Evolutionary conservation across 306 rosid species (phyloP).

Genomic region (Dicorynia guianensis): DNA sequence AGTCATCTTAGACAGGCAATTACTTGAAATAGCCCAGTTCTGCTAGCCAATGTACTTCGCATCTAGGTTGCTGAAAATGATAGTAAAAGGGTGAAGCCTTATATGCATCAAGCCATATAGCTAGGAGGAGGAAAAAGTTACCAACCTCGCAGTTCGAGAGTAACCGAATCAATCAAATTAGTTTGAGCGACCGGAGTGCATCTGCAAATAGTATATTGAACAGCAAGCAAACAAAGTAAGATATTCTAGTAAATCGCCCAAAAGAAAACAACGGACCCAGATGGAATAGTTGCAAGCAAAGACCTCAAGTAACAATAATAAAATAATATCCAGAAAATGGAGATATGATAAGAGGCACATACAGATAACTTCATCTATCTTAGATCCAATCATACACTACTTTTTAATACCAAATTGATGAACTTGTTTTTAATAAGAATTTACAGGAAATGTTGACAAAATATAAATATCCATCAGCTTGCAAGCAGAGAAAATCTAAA

Average conservation of each 20-base stretch:
- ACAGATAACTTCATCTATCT: constrained; percentile 37
- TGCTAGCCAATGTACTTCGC: background rate
- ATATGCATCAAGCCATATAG: background rate
- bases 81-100: background rate
- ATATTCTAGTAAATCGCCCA: constrained; percentile 13
- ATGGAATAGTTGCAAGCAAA: constrained; percentile 42
- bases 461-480: background rate
- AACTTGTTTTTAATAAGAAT: background rate
- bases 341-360: constrained; percentile 46
- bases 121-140: constrained; percentile 45
- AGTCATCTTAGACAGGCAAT: background rate
- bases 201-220: constrained; percentile 47
- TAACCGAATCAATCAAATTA: constrained; percentile 51
- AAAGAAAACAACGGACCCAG: constrained; percentile 37
- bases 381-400: constrained; percentile 38
- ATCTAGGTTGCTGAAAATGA: background rate
- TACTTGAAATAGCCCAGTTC: background rate
- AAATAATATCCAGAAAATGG: constrained; percentile 39
- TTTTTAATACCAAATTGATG: constrained; percentile 1
- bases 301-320: constrained; percentile 38
- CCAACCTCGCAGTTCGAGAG: constrained; percentile 48
- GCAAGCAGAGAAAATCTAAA: constrained; percentile 1
- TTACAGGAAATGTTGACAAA: background rate
- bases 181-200: constrained; percentile 47
- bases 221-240: constrained; percentile 19